Conservation (phyloP, 371 early-diverging fungal species). For the Umbelopsis sp. region DNA sequence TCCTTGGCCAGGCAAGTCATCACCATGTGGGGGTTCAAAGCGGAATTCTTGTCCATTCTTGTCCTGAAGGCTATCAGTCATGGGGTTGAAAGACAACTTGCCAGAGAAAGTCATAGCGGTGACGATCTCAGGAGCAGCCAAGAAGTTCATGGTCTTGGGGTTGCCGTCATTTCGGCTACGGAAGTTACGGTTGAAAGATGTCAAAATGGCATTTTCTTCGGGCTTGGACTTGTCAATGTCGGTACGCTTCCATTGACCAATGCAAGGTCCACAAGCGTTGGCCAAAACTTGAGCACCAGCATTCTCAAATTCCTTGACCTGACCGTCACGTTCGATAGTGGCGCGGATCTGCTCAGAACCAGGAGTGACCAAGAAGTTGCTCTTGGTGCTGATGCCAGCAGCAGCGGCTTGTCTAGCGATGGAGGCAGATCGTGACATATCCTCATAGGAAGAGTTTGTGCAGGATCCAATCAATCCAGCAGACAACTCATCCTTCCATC, state of each 20-base stretch:
- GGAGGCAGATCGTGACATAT: conserved; percentile 91
- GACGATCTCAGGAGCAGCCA: conserved; percentile 95
- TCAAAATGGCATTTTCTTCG: conserved; percentile 88
- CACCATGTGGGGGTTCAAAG: conserved; percentile 83
- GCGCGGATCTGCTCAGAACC: conserved; percentile 97
- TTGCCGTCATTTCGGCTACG: conserved; percentile 95
- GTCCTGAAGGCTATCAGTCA: conserved; percentile 78
- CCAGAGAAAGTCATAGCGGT: conserved; percentile 94
- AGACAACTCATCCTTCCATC: conserved; percentile 87
- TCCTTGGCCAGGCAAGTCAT: conserved; percentile 85
- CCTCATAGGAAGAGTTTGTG: conserved; percentile 96
- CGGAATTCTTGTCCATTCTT: conserved; percentile 76
- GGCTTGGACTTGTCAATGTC: conserved; percentile 61
- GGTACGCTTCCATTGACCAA: conserved; percentile 93
- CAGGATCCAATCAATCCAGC: conserved; percentile 94
- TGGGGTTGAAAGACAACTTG: conserved; percentile 88
- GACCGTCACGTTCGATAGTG: conserved; percentile 94
- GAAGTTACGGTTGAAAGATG: conserved; percentile 98
- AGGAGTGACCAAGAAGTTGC: conserved; percentile 90
- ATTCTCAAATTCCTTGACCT: conserved; percentile 76
- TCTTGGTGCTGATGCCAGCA: conserved; percentile 79
- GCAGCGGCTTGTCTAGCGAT: conserved; percentile 84
- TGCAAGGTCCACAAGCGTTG: conserved; percentile 90
- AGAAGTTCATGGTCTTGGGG: conserved; percentile 91
- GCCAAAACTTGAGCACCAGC: conserved; percentile 89